phyloP scores from a whole-genome alignment of 495 filamentous ascomycete species.

The Daldinia loculata region DNA sequence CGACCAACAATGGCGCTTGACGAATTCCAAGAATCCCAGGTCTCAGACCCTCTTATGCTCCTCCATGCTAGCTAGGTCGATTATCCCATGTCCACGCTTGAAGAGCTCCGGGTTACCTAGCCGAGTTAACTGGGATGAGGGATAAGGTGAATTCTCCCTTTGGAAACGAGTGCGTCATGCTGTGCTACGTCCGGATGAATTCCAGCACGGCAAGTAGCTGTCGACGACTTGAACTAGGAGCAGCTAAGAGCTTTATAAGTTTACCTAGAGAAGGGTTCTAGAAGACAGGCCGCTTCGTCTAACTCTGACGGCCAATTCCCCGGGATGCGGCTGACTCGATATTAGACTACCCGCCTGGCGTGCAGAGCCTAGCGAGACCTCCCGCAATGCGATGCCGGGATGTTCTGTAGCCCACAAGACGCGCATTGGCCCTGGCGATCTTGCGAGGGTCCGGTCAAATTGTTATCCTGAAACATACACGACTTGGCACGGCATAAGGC shows the following conservation, averaged over 20 bases:
- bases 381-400: conserved; percentile 34
- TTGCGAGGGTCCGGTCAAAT: conserved; percentile 28
- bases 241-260: conserved; percentile 21
- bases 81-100: conserved; percentile 28
- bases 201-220: conserved; percentile 12
- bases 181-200: conserved; percentile 35
- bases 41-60: conserved; percentile 27
- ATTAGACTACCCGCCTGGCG: conserved; percentile 38
- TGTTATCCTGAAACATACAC: conserved; percentile 44
- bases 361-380: conserved; percentile 35
- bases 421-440: conserved; percentile 48
- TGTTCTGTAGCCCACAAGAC: conserved; percentile 25
- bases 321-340: conserved; percentile 42
- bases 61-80: conserved; percentile 13
- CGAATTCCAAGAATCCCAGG: too few species aligned
- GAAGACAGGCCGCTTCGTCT: conserved; percentile 31
- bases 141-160: conserved; percentile 30
- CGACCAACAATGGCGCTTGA: conserved; percentile 8
- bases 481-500: conserved; percentile 36
- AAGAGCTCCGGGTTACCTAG: conserved; percentile 27
- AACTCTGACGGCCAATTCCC: conserved; percentile 28
- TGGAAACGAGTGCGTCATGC: conserved; percentile 20
- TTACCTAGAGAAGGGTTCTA: conserved; percentile 29
- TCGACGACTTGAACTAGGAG: conserved; percentile 7
- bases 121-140: conserved; percentile 32